phyloP scores from a whole-genome alignment of 306 rosid genomes.

The Datisca glomerata region DNA sequence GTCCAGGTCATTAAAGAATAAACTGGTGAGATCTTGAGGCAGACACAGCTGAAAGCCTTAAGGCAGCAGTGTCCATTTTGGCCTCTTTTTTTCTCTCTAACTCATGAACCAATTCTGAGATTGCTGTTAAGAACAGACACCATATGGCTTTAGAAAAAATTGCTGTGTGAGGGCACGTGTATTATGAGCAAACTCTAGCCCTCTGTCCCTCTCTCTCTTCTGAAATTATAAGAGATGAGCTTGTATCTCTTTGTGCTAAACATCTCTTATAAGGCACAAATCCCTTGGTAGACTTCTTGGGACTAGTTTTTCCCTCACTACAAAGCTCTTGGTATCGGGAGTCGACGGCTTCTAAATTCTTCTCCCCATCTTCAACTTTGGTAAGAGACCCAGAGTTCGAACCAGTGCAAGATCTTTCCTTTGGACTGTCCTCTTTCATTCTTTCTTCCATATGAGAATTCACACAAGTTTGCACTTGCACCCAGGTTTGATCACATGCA shows the following conservation, averaged over 20 bases:
- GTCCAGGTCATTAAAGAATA: no score
- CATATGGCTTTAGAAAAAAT: not conserved
- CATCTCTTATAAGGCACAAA: slow-evolving; percentile 83
- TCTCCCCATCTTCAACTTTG: slow-evolving; percentile 25
- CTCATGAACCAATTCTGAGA: no score
- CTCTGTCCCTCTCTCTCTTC: slow-evolving; percentile 61
- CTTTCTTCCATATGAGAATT: slow-evolving; percentile 20
- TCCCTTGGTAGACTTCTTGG: slow-evolving; percentile 41
- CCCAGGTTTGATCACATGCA: slow-evolving; percentile 17
- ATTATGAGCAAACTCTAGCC: slow-evolving; percentile 64
- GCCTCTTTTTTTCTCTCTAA: no score
- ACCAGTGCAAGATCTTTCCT: slow-evolving; percentile 43
- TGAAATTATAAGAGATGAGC: slow-evolving; percentile 25
- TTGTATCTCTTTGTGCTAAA: slow-evolving; percentile 48
- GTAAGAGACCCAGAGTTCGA: slow-evolving; percentile 34
- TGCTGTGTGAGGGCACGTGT: not conserved
- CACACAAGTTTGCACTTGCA: slow-evolving; percentile 13
- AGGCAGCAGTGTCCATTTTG: no score
- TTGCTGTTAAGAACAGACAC: no score
- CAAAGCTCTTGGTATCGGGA: slow-evolving; percentile 15
- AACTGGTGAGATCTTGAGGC: no score
- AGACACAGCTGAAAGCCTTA: no score
- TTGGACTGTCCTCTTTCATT: slow-evolving; percentile 19
- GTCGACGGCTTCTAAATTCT: slow-evolving; percentile 30
- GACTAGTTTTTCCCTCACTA: slow-evolving; percentile 12